Evolutionary conservation across 2,329 filamentous ascomycete species (phyloP).

Genomic region (Metarhizium sp.): DNA sequence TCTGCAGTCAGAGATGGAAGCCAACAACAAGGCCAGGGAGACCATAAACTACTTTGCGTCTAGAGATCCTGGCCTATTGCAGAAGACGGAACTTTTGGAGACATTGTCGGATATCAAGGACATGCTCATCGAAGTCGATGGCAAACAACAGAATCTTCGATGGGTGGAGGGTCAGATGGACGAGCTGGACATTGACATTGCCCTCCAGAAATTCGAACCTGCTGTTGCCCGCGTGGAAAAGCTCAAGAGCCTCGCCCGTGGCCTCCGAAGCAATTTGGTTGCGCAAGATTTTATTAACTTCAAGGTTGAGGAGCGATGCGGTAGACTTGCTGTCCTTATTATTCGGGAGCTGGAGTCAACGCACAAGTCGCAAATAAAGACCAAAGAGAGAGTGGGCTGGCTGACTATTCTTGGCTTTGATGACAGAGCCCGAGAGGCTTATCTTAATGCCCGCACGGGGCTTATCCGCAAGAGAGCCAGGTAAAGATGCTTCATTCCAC

Average conservation of each 20-base stretch:
- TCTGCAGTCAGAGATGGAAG: slow-evolving; percentile 77
- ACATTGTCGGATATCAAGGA: slow-evolving; percentile 71
- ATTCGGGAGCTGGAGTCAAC: slow-evolving; percentile 69
- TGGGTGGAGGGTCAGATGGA: slow-evolving; percentile 96
- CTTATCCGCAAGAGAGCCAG: slow-evolving; percentile 75
- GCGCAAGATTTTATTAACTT: slow-evolving; percentile 88
- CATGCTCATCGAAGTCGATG: slow-evolving; percentile 90
- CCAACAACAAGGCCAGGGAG: slow-evolving; percentile 74
- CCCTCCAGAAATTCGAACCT: slow-evolving; percentile 77
- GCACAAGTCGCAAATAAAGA: slow-evolving; percentile 67
- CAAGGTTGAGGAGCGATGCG: slow-evolving; percentile 80
- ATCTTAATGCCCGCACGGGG: slow-evolving; percentile 68
- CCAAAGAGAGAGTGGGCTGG: slow-evolving; percentile 75
- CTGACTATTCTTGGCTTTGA: slow-evolving; percentile 81
- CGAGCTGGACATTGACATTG: slow-evolving; percentile 91
- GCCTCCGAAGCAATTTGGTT: slow-evolving; percentile 74
- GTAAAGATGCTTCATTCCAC: slow-evolving; percentile 32
- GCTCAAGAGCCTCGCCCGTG: slow-evolving; percentile 67
- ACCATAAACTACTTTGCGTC: slow-evolving; percentile 80
- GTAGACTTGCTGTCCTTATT: slow-evolving; percentile 65
- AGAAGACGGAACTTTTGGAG: slow-evolving; percentile 73
- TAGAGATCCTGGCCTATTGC: slow-evolving; percentile 64
- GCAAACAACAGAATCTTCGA: slow-evolving; percentile 89
- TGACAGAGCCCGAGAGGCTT: slow-evolving; percentile 78
- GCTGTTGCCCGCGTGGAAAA: slow-evolving; percentile 80